Evolutionary conservation across 1,284 basidiomycete species (phyloP), one percentile per base, ranked within the genome.

Genomic region (Trichosporon coremiiforme): DNA sequence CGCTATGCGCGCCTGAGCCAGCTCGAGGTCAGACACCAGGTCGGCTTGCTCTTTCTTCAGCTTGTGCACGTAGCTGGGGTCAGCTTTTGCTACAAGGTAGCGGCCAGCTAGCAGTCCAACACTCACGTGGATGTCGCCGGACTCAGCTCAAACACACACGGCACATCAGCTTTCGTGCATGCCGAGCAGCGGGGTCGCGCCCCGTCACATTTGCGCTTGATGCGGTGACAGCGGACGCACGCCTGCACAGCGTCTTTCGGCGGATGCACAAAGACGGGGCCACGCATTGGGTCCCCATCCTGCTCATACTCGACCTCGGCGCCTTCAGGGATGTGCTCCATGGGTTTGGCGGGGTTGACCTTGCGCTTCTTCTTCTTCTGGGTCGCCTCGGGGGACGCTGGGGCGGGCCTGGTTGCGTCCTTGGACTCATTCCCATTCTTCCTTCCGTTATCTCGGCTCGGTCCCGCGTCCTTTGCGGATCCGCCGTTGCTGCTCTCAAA

Each of bases 171-270:
- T 63, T 79, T 78, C 10, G 71, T 70, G 65, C 80, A 82, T 12
- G 78, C 78, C 15, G 73, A 73, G 70, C 80, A 82, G 22, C 80
- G 74, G 0, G 80, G 80, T 68, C 74, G 73, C 0, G 74, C 76
- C 36, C 77, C 75, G 64, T 82, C 79, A 57, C 80, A 82, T 67
- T 82, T 82, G 55, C 80, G 71, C 70, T 82, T 82, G 67, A 82
- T 80, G 45, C 78, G 70, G 66, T 82, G 80, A 64, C 80, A 82
- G 50, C 80, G 66, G 15, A 80, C 76, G 64, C 80, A 82, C 10
- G 80, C 80, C 68, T 82, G 80, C 7, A 78, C 77, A 2, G 76
- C 75, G 5, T 75, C 76, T 64, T 77, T 74, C 2, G 77, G 76
- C 6, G 80, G 78, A 55, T 80, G 79, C 4, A 80, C 71, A 63